Evolutionary conservation across 768 basidiomycete genomes (phyloP).

Genomic region (Leucocoprinus birnbaumii): DNA sequence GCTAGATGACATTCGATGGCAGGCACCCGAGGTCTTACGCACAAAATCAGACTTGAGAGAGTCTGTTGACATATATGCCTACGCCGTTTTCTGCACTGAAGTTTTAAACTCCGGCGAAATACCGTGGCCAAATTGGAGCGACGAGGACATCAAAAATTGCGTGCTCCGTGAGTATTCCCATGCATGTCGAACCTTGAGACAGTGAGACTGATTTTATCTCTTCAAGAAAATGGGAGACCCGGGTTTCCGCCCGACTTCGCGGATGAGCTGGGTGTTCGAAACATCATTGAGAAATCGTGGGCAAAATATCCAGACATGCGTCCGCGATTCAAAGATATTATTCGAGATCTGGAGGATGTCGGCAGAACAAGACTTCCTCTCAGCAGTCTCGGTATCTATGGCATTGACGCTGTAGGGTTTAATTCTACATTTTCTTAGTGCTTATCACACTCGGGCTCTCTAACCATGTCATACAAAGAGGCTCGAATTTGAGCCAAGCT

Average conservation of each 20-base stretch:
- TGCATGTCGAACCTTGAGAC: no score
- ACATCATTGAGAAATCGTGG: not conserved
- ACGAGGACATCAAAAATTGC: constrained; percentile 37
- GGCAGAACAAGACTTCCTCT: no score
- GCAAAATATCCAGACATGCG: not conserved
- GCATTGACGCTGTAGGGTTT: no score
- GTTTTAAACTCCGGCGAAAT: constrained; percentile 50
- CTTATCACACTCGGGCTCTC: no score
- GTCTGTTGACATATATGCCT: constrained; percentile 58
- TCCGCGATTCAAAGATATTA: not conserved
- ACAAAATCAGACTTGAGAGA: constrained; percentile 38
- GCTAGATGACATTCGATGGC: constrained; percentile 56
- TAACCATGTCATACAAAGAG: no score
- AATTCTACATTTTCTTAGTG: no score
- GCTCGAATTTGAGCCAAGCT: no score
- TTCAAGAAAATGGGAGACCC: not conserved
- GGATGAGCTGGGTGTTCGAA: not conserved
- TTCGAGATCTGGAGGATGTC: no score
- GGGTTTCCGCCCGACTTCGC: not conserved
- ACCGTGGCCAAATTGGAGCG: constrained; percentile 43
- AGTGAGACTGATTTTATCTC: no score
- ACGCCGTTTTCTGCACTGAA: constrained; percentile 53
- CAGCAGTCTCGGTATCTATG: no score
- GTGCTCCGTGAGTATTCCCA: constrained; percentile 34
- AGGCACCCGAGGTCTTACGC: constrained; percentile 52